Percentiles rank a stretch among this genome's conserved stretches.
These are phyloP conservation scores for Waitea zeae DNA, from an alignment of 1,284 basidiomycete genomes.

Conservation along the genomic window DNA sequence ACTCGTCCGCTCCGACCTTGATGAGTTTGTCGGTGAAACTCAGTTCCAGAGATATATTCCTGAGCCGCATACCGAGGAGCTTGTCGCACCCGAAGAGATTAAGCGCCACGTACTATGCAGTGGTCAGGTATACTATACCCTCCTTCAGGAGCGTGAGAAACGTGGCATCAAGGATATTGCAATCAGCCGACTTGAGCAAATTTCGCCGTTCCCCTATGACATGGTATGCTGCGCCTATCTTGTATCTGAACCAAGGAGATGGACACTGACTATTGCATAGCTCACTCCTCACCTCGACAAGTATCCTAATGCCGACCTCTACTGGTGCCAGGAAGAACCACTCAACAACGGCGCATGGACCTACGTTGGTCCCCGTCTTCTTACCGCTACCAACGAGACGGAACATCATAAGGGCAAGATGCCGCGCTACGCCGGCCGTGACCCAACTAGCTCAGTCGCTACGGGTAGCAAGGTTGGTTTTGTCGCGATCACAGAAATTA, in stretches of 20 bases:
- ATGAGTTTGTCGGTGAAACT: constrained; percentile 81
- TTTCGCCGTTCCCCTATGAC: constrained; percentile 95
- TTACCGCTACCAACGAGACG: constrained; percentile 70
- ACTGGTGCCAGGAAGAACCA: constrained; percentile 88
- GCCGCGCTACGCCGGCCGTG: constrained; percentile 74
- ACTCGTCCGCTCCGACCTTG: constrained; percentile 70
- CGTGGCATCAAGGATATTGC: constrained; percentile 84
- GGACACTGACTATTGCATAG: constrained; percentile 18
- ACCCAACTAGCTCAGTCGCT: constrained; percentile 78
- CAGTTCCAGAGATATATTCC: constrained; percentile 90
- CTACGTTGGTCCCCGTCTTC: constrained; percentile 80
- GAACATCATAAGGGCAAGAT: constrained; percentile 85
- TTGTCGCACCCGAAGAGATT: constrained; percentile 76
- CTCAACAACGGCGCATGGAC: constrained; percentile 91
- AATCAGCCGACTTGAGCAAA: constrained; percentile 88
- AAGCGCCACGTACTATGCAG: constrained; percentile 84
- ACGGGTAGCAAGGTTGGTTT: constrained; percentile 69
- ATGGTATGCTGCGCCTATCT: constrained; percentile 40
- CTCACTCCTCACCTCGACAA: constrained; percentile 81
- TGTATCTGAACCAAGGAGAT: not conserved
- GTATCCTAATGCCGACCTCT: constrained; percentile 86
- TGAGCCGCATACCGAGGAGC: constrained; percentile 53
- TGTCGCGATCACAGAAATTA: constrained; percentile 2
- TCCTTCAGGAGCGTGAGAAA: constrained; percentile 80
- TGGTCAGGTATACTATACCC: constrained; percentile 87